These are phyloP conservation scores for Exophiala lecanii-corni DNA, from an alignment of 2,329 filamentous ascomycete genomes.

Conservation along the genomic window DNA sequence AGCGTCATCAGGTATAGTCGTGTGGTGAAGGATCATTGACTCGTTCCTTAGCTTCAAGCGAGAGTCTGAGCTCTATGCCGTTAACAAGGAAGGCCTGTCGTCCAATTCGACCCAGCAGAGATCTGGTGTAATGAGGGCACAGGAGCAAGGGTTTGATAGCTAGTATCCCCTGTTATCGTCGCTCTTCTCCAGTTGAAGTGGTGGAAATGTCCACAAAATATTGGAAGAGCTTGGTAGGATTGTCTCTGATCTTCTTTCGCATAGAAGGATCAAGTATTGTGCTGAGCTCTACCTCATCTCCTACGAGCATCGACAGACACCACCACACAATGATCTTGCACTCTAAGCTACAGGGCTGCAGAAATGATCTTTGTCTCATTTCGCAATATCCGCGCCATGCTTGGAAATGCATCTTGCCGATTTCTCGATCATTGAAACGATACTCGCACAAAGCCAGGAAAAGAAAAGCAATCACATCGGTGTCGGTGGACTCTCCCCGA, in stretches of 20 bases:
- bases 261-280: conserved; percentile 13
- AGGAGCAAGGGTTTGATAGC: too few species aligned
- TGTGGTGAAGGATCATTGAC: too few species aligned
- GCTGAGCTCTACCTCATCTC: conserved; percentile 13
- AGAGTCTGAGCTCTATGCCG: too few species aligned
- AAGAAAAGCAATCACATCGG: conserved; percentile 19
- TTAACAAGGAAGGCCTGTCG: too few species aligned
- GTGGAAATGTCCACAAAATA: conserved; percentile 13
- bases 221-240: conserved; percentile 16
- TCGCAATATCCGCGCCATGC: conserved; percentile 22
- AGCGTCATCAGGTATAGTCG: too few species aligned
- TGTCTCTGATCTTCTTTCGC: conserved; percentile 10
- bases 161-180: too few species aligned
- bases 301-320: conserved; percentile 18
- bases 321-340: conserved; percentile 22
- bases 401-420: conserved; percentile 19
- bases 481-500: conserved; percentile 12
- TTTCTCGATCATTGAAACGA: conserved; percentile 13
- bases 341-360: conserved; percentile 13
- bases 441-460: conserved; percentile 19
- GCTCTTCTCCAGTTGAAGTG: conserved; percentile 3
- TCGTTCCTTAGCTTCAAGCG: too few species aligned
- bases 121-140: too few species aligned
- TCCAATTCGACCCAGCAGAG: too few species aligned
- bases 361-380: conserved; percentile 11